Percentiles rank a stretch among this genome's conserved stretches.
These are phyloP conservation scores for Tardiomyces digboiensis DNA, from an alignment of 1,139 yeast genomes.

Conservation along the genomic window DNA sequence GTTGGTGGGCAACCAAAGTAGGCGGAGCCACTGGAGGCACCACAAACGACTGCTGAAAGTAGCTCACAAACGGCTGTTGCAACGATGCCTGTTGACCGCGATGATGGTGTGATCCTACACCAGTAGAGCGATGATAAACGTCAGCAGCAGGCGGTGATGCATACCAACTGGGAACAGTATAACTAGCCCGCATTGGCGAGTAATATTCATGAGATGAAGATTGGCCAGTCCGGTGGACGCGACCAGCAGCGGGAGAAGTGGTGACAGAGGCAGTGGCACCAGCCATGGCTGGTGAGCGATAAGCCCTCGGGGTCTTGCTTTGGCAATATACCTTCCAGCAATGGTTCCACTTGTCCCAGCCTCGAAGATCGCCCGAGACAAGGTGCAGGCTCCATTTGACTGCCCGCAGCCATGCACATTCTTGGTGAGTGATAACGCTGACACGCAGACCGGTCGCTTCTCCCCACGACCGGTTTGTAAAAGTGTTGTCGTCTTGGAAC, in stretches of 20 bases:
- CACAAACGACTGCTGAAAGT: background rate
- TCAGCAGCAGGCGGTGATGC: background rate
- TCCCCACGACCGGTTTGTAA: conserved; percentile 91
- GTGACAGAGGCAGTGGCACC: background rate
- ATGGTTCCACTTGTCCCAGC: conserved; percentile 31
- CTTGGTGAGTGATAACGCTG: conserved; percentile 50
- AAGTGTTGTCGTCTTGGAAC: conserved; percentile 93
- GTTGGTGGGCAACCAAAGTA: background rate
- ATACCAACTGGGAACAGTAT: background rate
- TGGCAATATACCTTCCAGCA: conserved; percentile 20
- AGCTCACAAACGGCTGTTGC: background rate
- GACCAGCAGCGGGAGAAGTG: background rate
- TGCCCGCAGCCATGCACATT: conserved; percentile 57
- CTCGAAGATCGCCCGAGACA: conserved; percentile 20
- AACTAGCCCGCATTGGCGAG: background rate
- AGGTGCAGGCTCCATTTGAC: conserved; percentile 27
- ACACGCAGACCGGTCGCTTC: conserved; percentile 82
- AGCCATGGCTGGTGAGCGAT: no score
- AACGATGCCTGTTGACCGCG: no score
- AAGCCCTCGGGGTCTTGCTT: background rate
- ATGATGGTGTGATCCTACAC: no score
- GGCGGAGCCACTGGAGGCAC: background rate
- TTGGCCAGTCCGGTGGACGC: background rate
- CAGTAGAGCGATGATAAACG: no score
- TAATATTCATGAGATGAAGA: background rate